Base-by-base conservation (phyloP, 2,329 filamentous ascomycete genomes). In the Aspergillus glaucus region DNA sequence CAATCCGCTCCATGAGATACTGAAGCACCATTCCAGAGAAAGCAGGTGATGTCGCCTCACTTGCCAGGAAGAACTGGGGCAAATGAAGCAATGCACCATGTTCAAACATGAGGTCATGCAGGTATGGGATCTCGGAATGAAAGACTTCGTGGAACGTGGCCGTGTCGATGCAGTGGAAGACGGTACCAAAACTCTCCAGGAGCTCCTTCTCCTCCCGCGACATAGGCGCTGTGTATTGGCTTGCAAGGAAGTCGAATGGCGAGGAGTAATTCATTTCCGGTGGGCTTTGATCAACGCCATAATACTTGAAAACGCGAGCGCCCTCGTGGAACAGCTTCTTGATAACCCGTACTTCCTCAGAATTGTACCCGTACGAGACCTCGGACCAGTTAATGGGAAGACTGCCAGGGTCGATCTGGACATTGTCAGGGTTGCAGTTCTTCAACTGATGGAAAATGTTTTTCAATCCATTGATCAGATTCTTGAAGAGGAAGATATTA, bases 131-230 rank as follows among this genome's bases (percentile, higher is more conserved):
- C 73, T 97, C 93, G 52, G 91, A 88, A 65, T 95, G 88, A 67
- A 98, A 99, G 37, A 98, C 90, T 72, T 99, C 93, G 62, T 98
- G 91, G 65, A 99, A 98, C 0, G 92, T 96, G 9, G 94, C 93
- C 2, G 93, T 93, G 63, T 99, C 93, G 55, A 99, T 93, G 69
- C 92, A 94, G 66, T 98, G 93, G 65, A 99, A 98, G 24, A 98
- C 91, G 0, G 93, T 97, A 2, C 92, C 93, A 66, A 99, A 99
- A 2, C 89, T 95, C 74, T 98, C 94, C 6, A 99, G 78, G 7
- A 98, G 78, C 47, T 98, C 93, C 67, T 98, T 98, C 69, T 98
- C 94, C 64, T 98, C 94, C 61, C 95, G 94, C 52, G 84, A 87
- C 66, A 89, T 95, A 0, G 90, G 92, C 39, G 93, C 84, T 80